Evolutionary conservation across 148 eudicot species (phyloP), one percentile per base, ranked within the genome.

Genomic region (Heliosperma pusillum): DNA sequence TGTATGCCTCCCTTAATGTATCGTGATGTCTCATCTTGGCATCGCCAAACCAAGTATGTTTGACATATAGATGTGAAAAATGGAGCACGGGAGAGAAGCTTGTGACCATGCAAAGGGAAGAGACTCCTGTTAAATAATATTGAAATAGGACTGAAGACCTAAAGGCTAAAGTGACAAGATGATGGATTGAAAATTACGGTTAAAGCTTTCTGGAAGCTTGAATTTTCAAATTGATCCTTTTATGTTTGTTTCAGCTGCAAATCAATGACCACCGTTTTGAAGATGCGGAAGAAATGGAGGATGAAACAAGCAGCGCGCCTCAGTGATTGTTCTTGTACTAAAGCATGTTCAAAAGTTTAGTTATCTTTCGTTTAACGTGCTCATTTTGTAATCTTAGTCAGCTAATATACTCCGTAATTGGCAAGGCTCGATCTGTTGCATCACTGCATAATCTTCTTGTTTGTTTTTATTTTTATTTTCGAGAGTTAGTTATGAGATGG

Each of bases 281-380:
- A 83, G 99, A 95, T 82, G 92, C 99, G 22, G 99, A 92, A 69
- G 99, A 92, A 74, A 87, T 79, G 87, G 92, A 88, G 68, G 76
- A 73, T 62, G 91, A 85, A 3, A 63, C 47, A 42, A 76, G 79
- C 75, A 74, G 76, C 55, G 65, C 71, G 56, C 84, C 73, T 52
- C 74, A 84, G 36, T 88, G 75, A 85, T 50, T 72, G 40, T 50
- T 17, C 29, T 67, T 47, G 22, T 33, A 61, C 22, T 3, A 24
- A 61, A 47, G 30, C 26, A 22, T 24, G 52, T 52, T 40, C 12
- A 7, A 72, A 25, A 22, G 24, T 40, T 19, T 17, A 33, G 20
- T 21, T 21, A 40, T 15, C n/a, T 10, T 42, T 47, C 58, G 27
- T 74, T 50, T 36, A 36, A 10, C 42, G 9, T 7, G 42, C 42